Evolutionary conservation across 495 filamentous ascomycete genomes (phyloP).

Genomic region (Halenospora varia): DNA sequence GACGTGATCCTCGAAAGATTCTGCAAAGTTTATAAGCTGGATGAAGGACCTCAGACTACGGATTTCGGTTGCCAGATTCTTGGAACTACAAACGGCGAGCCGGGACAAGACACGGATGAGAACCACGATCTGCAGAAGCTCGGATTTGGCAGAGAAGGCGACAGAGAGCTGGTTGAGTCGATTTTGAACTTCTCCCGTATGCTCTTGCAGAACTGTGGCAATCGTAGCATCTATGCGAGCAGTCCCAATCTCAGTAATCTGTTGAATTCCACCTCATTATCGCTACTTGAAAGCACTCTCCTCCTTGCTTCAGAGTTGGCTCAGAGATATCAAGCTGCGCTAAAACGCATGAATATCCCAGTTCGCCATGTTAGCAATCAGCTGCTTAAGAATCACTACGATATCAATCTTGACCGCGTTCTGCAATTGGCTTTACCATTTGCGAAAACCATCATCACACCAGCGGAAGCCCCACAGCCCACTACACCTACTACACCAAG

Average conservation of each 20-base stretch:
- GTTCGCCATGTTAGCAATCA: slow-evolving; percentile 62
- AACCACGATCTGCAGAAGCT: slow-evolving; percentile 38
- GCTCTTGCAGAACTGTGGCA: slow-evolving; percentile 91
- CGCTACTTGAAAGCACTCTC: slow-evolving; percentile 69
- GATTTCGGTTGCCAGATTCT: slow-evolving; percentile 66
- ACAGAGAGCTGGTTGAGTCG: slow-evolving; percentile 71
- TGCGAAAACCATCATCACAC: slow-evolving; percentile 53
- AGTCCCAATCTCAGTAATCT: slow-evolving; percentile 81
- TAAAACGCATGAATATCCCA: slow-evolving; percentile 59
- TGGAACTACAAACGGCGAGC: slow-evolving; percentile 4
- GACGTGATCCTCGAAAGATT: slow-evolving; percentile 81
- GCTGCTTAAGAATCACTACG: slow-evolving; percentile 83
- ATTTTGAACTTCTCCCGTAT: slow-evolving; percentile 81
- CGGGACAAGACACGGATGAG: neutral
- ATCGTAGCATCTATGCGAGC: slow-evolving; percentile 92
- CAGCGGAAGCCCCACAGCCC: slow-evolving; percentile 38
- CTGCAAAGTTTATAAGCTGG: slow-evolving; percentile 75
- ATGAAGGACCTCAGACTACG: slow-evolving; percentile 73
- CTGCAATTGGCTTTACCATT: slow-evolving; percentile 81
- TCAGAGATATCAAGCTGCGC: slow-evolving; percentile 84
- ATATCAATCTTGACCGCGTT: slow-evolving; percentile 86
- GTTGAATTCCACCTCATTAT: slow-evolving; percentile 78
- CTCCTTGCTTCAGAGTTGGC: slow-evolving; percentile 77
- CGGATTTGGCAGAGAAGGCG: slow-evolving; percentile 68
- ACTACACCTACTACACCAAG: slow-evolving; percentile 40